Conservation (phyloP, 805 yeast species). For the Zygosaccharomyces bisporus region DNA sequence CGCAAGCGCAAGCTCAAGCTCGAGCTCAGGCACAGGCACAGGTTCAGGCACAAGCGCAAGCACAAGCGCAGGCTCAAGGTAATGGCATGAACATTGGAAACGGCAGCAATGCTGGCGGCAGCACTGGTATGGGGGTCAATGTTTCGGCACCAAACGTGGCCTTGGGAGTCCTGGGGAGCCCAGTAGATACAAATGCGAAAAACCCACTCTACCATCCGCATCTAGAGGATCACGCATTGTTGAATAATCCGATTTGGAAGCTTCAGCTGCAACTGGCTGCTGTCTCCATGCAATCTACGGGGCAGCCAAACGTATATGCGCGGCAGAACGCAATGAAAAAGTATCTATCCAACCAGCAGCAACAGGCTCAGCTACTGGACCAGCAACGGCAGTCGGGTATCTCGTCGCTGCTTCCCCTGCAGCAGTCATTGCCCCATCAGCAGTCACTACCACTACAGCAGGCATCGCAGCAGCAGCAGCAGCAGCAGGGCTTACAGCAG, state of each 20-base stretch:
- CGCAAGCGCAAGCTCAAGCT: constrained; percentile 12
- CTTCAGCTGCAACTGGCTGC: constrained; percentile 35
- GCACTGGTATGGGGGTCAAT: constrained; percentile 10
- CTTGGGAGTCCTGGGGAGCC: constrained; percentile 5
- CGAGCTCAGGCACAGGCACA: constrained; percentile 8
- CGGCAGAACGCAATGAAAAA: constrained; percentile 39
- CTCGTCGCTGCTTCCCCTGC: constrained; percentile 1
- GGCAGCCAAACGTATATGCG: constrained; percentile 38
- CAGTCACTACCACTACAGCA: constrained; percentile 7
- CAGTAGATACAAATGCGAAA: constrained; percentile 22
- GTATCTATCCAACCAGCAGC: constrained; percentile 29
- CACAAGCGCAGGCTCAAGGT: constrained; percentile 13
- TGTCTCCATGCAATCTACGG: constrained; percentile 33
- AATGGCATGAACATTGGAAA: constrained; percentile 9
- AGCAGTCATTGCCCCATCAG: constrained; percentile 7
- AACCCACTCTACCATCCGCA: constrained; percentile 37
- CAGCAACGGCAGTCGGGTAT: constrained; percentile 14
- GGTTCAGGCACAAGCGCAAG: constrained; percentile 1
- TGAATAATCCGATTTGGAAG: constrained; percentile 37
- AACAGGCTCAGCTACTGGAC: constrained; percentile 14
- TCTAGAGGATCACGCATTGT: constrained; percentile 31
- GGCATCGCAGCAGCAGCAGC: background rate
- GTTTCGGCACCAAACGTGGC: constrained; percentile 8
- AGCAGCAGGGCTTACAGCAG: too few species aligned
- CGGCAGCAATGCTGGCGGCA: constrained; percentile 6